These are phyloP conservation scores for Pseudonectria foliicola DNA, from an alignment of 2,329 filamentous ascomycete genomes.

Conservation along the genomic window DNA sequence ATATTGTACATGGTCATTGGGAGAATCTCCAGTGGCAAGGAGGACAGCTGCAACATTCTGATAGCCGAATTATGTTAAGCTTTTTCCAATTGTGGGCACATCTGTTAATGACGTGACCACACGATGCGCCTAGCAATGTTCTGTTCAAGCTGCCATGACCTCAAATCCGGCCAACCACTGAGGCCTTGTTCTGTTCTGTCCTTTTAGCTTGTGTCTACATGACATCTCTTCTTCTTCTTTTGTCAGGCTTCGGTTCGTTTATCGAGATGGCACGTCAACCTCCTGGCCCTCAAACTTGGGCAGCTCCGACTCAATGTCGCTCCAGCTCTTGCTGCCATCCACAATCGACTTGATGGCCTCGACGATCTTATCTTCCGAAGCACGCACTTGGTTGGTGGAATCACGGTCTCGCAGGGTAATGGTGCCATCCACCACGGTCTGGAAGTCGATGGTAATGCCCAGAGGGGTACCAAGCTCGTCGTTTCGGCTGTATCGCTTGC, in stretches of 20 bases:
- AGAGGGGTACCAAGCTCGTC: constrained; percentile 94
- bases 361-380: constrained; percentile 71
- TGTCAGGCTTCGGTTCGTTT: constrained; percentile 7
- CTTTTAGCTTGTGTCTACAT: constrained; percentile 8
- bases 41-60: no score
- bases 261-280: constrained; percentile 36
- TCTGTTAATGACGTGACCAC: no score
- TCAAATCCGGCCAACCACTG: no score
- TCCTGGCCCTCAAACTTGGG: constrained; percentile 81
- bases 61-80: no score
- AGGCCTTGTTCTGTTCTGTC: no score
- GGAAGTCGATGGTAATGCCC: constrained; percentile 92
- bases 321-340: constrained; percentile 48
- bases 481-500: constrained; percentile 90
- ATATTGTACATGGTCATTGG: no score
- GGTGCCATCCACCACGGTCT: constrained; percentile 80
- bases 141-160: no score
- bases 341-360: constrained; percentile 58
- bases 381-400: constrained; percentile 83
- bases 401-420: constrained; percentile 88
- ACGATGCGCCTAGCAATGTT: no score
- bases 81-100: no score
- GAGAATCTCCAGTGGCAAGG: no score
- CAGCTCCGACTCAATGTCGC: constrained; percentile 67
- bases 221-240: constrained; percentile 14